phyloP scores from a whole-genome alignment of 1,284 basidiomycete species.

The Marasmius tenuissimus region DNA sequence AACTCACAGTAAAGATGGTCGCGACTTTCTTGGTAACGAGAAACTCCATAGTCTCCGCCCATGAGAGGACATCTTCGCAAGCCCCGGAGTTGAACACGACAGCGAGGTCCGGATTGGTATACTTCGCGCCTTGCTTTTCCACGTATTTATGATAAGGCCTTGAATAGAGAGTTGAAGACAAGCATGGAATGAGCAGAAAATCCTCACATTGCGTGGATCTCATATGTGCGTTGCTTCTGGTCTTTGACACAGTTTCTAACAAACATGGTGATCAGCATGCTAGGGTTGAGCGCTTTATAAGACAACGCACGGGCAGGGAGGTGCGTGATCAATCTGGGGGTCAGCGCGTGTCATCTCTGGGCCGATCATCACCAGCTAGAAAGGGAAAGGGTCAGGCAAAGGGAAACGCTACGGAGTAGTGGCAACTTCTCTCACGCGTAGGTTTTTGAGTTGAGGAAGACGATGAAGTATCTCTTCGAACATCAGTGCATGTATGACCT shows the following conservation, averaged over 20 bases:
- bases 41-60: slow-evolving; percentile 22
- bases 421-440: slow-evolving; percentile 16
- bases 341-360: slow-evolving; percentile 21
- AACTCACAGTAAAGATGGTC: slow-evolving; percentile 25
- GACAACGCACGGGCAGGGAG: no score
- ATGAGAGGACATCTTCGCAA: slow-evolving; percentile 18
- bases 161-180: slow-evolving; percentile 4
- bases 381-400: not conserved
- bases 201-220: not conserved
- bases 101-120: slow-evolving; percentile 29
- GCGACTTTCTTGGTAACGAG: slow-evolving; percentile 26
- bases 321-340: no score
- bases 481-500: slow-evolving; percentile 22
- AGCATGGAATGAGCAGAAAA: not conserved
- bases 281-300: not conserved
- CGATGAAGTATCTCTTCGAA: slow-evolving; percentile 40
- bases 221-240: not conserved
- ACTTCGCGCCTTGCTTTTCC: slow-evolving; percentile 11
- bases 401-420: not conserved
- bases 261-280: no score
- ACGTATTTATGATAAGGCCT: slow-evolving; percentile 27
- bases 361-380: slow-evolving; percentile 29
- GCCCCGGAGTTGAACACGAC: slow-evolving; percentile 32
- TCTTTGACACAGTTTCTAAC: not conserved
- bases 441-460: slow-evolving; percentile 28